A percentile compares a stretch with the other conserved stretches of the same genome.
Conservation (phyloP, 352 stramenopile genomes). For the Pythium rhizo-oryzae region DNA sequence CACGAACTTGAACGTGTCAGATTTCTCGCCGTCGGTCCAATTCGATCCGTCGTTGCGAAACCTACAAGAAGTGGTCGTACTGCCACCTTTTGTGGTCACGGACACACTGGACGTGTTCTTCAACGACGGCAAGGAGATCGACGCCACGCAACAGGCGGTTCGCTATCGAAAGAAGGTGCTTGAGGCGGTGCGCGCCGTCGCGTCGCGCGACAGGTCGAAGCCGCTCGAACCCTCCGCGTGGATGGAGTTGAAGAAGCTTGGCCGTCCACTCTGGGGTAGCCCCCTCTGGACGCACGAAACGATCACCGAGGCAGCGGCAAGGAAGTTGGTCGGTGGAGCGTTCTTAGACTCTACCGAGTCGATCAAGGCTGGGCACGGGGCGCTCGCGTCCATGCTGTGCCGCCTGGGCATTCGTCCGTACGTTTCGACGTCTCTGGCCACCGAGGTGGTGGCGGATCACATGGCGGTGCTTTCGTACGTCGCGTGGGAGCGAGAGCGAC, state of each 20-base stretch:
- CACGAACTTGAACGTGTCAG: constrained; percentile 20
- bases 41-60: constrained; percentile 32
- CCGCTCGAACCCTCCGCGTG: not conserved
- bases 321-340: not conserved
- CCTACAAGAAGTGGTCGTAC: constrained; percentile 54
- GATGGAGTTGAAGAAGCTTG: not conserved
- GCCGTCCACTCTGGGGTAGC: constrained; percentile 3
- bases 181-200: not conserved
- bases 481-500: constrained; percentile 21
- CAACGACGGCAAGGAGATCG: not conserved
- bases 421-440: constrained; percentile 25
- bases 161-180: not conserved
- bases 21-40: not conserved
- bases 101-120: constrained; percentile 33
- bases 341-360: not conserved
- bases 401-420: constrained; percentile 28
- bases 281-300: too few relatives aligned
- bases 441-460: constrained; percentile 27
- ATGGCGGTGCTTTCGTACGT: constrained; percentile 33
- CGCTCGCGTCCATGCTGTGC: constrained; percentile 28
- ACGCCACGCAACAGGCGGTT: not conserved
- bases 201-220: not conserved
- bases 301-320: not conserved
- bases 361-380: not conserved
- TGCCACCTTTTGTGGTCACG: constrained; percentile 68